Evolutionary conservation across 2,329 filamentous ascomycete genomes (phyloP).

Genomic region (Coniochaeta ligniaria): DNA sequence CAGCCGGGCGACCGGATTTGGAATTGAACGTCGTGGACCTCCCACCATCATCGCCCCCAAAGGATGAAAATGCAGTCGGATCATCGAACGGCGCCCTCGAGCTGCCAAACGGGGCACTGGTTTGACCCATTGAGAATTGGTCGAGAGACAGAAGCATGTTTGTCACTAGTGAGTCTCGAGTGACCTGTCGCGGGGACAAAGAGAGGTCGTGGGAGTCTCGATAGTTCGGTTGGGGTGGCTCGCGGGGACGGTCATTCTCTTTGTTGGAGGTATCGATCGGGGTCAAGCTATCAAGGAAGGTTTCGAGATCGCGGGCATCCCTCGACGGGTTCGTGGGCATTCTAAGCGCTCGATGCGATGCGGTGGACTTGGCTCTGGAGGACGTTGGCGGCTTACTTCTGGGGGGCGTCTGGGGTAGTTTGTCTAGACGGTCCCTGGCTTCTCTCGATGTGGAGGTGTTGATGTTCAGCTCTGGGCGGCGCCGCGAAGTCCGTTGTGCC

Average conservation of each 20-base stretch:
- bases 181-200: slow-evolving; percentile 66
- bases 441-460: slow-evolving; percentile 18
- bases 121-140: slow-evolving; percentile 58
- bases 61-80: slow-evolving; percentile 24
- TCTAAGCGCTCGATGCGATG: slow-evolving; percentile 24
- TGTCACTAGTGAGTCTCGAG: slow-evolving; percentile 85
- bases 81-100: slow-evolving; percentile 28
- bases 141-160: slow-evolving; percentile 94
- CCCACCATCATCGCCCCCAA: slow-evolving; percentile 15
- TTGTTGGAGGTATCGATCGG: slow-evolving; percentile 28
- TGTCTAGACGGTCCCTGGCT: slow-evolving; percentile 9
- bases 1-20: slow-evolving; percentile 16
- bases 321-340: slow-evolving; percentile 12
- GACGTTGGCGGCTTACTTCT: slow-evolving; percentile 16
- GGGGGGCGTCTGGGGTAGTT: slow-evolving; percentile 21
- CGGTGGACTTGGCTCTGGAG: slow-evolving; percentile 23
- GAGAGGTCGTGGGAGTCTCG: slow-evolving; percentile 81
- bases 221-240: slow-evolving; percentile 20
- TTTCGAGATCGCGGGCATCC: slow-evolving; percentile 23
- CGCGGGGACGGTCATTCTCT: slow-evolving; percentile 22
- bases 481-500: slow-evolving; percentile 12
- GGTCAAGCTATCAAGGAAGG: slow-evolving; percentile 31
- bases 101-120: slow-evolving; percentile 14
- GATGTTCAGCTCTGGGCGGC: slow-evolving; percentile 29
- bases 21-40: slow-evolving; percentile 17